Evolutionary conservation across 1,284 basidiomycete species (phyloP), one percentile per base, ranked within the genome.

Genomic region (Leucoagaricus sp.): DNA sequence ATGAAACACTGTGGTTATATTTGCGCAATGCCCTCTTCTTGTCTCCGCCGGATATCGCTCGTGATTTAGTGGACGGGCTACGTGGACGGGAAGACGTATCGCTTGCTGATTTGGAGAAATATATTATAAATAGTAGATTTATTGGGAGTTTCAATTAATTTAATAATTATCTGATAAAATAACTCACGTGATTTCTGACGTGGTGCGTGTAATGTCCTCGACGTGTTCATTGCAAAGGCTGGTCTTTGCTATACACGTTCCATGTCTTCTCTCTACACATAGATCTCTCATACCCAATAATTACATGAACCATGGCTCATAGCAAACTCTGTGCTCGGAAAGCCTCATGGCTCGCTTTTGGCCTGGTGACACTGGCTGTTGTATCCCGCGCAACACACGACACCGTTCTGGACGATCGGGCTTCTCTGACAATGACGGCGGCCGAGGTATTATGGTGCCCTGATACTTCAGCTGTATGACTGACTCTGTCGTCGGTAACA

Each of bases 1-100:
- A 86, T 58, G 84, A 87, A 63, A 68, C 84, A 0, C 72, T 87
- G 26, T 87, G 86, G 85, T 70, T 83, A 60, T 87, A 85, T 68
- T 61, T 83, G 36, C 75, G 83, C 26, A 62, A 42, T n/a, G 19
- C 17, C 13, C 31, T 55, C 12, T 34, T 21, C 15, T 21, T 55
- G 15, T 49, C 47, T 8, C 13, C 40, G 7, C 19, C 40, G 2
- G 48, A 49, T 31, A 31, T 19, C 15, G 17, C 15, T 17, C 29
- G 33, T 2, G 29, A n/a, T n/a, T 15, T 42, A 6, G 26, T 49
- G 4, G 31, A 44, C 21, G 17, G 31, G 19, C n/a, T 53, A 29
- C 36, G 46, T 53, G 46, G 52, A 12, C 47, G 49, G 33, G 54
- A 57, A 42, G 29, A 42, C 23, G 28, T 47, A 12, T 42, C 57